Evolutionary conservation across 345 rosid genomes (phyloP).

Genomic region (Punica granatum): DNA sequence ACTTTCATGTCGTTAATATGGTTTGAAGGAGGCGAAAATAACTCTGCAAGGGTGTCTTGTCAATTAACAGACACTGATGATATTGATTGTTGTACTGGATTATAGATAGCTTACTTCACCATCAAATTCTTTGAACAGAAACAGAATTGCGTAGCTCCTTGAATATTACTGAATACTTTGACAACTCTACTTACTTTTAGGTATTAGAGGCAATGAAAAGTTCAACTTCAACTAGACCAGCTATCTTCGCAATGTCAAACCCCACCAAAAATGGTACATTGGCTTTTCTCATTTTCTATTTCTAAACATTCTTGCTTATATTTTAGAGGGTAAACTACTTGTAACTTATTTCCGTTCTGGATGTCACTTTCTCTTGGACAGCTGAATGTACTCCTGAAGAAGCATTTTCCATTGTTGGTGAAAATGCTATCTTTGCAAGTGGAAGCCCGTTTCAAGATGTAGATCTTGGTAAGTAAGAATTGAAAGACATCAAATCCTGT

Average conservation of each 20-base stretch:
- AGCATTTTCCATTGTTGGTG: slow-evolving; percentile 89
- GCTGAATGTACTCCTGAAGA: slow-evolving; percentile 97
- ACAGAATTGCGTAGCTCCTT: neutral
- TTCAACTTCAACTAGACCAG: slow-evolving; percentile 95
- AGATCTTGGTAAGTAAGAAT: slow-evolving; percentile 60
- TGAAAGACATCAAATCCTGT: neutral
- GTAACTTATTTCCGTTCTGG: slow-evolving; percentile 3
- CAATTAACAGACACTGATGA: neutral
- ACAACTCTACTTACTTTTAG: slow-evolving; percentile 21
- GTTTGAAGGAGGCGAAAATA: neutral
- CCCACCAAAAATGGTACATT: slow-evolving; percentile 81
- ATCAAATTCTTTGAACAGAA: neutral
- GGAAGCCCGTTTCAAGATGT: slow-evolving; percentile 93
- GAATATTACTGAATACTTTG: neutral
- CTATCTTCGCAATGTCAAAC: slow-evolving; percentile 98
- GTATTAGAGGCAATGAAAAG: slow-evolving; percentile 90
- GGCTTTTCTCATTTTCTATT: neutral
- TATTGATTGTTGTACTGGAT: neutral
- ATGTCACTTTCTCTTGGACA: slow-evolving; percentile 16
- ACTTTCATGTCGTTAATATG: neutral
- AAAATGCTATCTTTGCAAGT: slow-evolving; percentile 86
- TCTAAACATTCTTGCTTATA: neutral
- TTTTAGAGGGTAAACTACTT: neutral
- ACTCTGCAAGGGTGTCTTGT: neutral
- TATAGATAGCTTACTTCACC: neutral